A percentile compares a stretch with the other conserved stretches of the same genome.
These are phyloP conservation scores for Metschnikowia peoriensis DNA, from an alignment of 805 yeast genomes.

Conservation along the genomic window DNA sequence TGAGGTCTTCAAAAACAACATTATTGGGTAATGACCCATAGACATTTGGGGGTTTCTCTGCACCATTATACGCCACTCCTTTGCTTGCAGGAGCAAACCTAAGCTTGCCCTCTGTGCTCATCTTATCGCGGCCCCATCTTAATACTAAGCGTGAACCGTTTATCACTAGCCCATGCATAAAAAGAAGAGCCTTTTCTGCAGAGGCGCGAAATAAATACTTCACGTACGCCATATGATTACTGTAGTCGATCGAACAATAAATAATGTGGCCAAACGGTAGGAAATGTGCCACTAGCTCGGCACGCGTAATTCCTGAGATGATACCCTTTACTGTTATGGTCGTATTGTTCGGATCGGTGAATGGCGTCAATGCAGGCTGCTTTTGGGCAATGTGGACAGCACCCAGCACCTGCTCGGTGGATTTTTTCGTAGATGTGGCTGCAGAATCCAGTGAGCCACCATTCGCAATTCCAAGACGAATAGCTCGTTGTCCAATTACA, in stretches of 20 bases:
- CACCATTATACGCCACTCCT: slow-evolving; percentile 13
- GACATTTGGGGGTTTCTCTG: slow-evolving; percentile 20
- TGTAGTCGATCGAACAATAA: slow-evolving; percentile 22
- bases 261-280: slow-evolving; percentile 59
- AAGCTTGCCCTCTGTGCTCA: slow-evolving; percentile 3
- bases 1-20: slow-evolving; percentile 22
- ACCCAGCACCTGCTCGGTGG: slow-evolving; percentile 5
- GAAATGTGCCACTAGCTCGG: slow-evolving; percentile 60
- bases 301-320: slow-evolving; percentile 54
- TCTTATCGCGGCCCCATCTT: slow-evolving; percentile 32
- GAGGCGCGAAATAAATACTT: slow-evolving; percentile 30
- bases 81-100: slow-evolving; percentile 11
- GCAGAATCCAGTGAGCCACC: slow-evolving; percentile 20
- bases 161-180: slow-evolving; percentile 29
- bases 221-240: slow-evolving; percentile 23
- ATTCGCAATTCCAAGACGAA: slow-evolving; percentile 59
- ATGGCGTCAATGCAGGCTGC: slow-evolving; percentile 58
- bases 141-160: slow-evolving; percentile 29
- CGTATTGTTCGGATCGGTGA: slow-evolving; percentile 79
- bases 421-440: slow-evolving; percentile 2
- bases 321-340: slow-evolving; percentile 71
- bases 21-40: slow-evolving; percentile 19
- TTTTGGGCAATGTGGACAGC: slow-evolving; percentile 34
- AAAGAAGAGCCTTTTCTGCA: slow-evolving; percentile 39
- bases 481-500: slow-evolving; percentile 67